Conservation (phyloP, 2,329 filamentous ascomycete species). For the Teratosphaeria destructans region DNA sequence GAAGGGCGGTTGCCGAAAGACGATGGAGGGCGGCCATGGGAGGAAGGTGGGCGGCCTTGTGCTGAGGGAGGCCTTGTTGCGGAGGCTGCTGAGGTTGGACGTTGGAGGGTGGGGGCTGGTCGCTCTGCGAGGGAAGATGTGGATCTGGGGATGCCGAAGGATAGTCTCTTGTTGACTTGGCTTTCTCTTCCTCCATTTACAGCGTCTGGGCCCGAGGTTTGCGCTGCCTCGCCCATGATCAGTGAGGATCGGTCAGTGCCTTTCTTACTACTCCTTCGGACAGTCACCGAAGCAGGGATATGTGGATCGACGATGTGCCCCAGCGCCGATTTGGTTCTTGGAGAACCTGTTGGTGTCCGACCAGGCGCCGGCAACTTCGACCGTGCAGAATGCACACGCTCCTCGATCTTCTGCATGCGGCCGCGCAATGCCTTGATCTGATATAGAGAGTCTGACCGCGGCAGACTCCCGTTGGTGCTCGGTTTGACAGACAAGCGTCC, state of each 20-base stretch:
- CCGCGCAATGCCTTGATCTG: slow-evolving; percentile 91
- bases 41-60: neutral
- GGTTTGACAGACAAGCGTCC: slow-evolving; percentile 31
- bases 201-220: neutral
- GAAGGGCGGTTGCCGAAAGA: neutral
- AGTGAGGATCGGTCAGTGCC: slow-evolving; percentile 28
- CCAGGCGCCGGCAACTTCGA: slow-evolving; percentile 79
- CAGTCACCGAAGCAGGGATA: slow-evolving; percentile 47
- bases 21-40: neutral
- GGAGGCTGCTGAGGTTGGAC: slow-evolving; percentile 11
- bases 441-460: slow-evolving; percentile 63
- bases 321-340: slow-evolving; percentile 38
- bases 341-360: slow-evolving; percentile 76
- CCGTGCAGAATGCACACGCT: slow-evolving; percentile 79
- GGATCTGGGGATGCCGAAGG: slow-evolving; percentile 35
- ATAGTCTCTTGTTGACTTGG: slow-evolving; percentile 36
- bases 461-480: slow-evolving; percentile 30
- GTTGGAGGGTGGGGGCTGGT: slow-evolving; percentile 14
- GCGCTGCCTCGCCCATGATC: neutral
- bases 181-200: slow-evolving; percentile 9
- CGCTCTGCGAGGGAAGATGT: slow-evolving; percentile 16
- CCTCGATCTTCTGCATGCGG: slow-evolving; percentile 94
- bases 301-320: slow-evolving; percentile 20
- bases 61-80: neutral
- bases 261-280: slow-evolving; percentile 59